Evolutionary conservation across 164 flowering plant genomes (phyloP), one percentile per base, ranked within the genome.

Genomic region (Stephania japonica): DNA sequence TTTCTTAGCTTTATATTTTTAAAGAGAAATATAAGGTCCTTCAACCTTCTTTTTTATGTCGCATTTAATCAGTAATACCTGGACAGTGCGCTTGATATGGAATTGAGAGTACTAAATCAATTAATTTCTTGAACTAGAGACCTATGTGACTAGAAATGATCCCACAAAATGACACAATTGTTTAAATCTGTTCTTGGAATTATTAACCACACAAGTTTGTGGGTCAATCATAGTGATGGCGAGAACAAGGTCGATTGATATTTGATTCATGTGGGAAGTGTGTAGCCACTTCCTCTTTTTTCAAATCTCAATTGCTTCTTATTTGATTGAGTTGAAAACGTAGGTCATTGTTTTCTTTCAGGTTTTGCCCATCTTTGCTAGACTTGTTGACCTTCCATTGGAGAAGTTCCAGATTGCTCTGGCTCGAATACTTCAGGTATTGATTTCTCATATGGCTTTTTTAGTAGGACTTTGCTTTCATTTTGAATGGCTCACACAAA

Each of bases 331-430:
- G 21, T 6, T 68, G 47, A 12, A 68, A 43, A 59, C 6, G 0
- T 43, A 26, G 25, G 23, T 67, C 64, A n/a, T 70, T 3, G 24
- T 38, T 12, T 18, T 16, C 9, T 18, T 18, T 43, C 88, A 96
- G 99, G 99, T 96, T 72, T 81, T 96, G 80, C 98, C 98, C 41
- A 90, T 96, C 78, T 96, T 96, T 49, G 95, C 98, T 76, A 93
- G 83, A 75, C 97, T 96, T 73, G 91, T 96, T n/a, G 85, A 85
- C 72, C 99, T 96, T 81, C 98, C 98, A 21, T 72, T 88, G 72
- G 94, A 91, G 13, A 91, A 96, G 85, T 91, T 96, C 82, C 96
- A 90, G 83, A 80, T 70, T 44, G 99, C 97, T 24, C 89, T 96
- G 65, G 99, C 94, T 80, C 89, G 87, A 77, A 93, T 96, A 70